Evolutionary conservation across 1,284 basidiomycete genomes (phyloP), one percentile per base, ranked within the genome.

Genomic region (Microbotryum intermedium): DNA sequence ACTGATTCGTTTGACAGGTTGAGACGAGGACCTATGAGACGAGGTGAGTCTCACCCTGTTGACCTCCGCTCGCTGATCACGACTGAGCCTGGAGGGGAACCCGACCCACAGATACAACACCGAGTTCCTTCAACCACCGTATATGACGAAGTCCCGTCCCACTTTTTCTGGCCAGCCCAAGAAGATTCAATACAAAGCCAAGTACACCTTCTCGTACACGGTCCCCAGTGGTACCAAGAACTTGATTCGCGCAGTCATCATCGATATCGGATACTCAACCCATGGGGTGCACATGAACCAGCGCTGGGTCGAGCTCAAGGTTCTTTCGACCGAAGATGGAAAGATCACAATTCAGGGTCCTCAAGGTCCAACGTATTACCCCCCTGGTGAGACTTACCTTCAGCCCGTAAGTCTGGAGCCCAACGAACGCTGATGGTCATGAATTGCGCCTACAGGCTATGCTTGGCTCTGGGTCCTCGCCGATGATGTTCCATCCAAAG

Each of bases 381-480:
- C 63, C 61, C 4, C 66, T 61, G 2, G 53, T 57, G 4, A 23
- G 50, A 34, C 18, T 11, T 21, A 9, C 8, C 18, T 7, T 46
- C n/a, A 13, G 13, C 44, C 21, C 13, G 7, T 11, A 34, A 21
- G 21, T 16, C 9, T 45, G 26, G 6, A 6, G 20, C 16, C 7
- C 13, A 5, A 16, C 25, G 18, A 1, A 16, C 16, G 47, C 4
- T 42, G 23, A 20, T 20, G 6, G 9, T 13, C 18, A 26, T 13
- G 23, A 25, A 10, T 3, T n/a, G 28, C 10, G 2, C 86, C 87
- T 7, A 86, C 88, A 57, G 89, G 90, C 7, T 88, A 88, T 4
- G 89, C 82, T 9, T 88, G 83, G 80, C 70, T 92, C 43, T 87
- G 82, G 68, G 72, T 90, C 29, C 77, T 90, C 25, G 80, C 82